Percentiles rank a stretch among this genome's conserved stretches.
phyloP scores from a whole-genome alignment of 1,284 basidiomycete genomes.

The Cutaneotrichosporon sp. region DNA sequence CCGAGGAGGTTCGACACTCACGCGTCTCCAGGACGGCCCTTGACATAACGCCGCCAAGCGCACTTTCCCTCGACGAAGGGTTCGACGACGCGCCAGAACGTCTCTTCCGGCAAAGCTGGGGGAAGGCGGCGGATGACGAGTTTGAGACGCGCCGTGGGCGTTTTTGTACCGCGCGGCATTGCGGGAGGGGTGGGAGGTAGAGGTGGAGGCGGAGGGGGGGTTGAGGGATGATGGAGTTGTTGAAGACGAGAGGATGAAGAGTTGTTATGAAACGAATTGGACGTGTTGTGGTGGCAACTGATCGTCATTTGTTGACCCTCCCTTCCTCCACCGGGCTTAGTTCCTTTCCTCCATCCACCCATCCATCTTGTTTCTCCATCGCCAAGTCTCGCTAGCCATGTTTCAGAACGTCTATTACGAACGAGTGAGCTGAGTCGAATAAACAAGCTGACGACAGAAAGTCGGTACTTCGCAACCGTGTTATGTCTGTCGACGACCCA shows the following conservation, averaged over 20 bases:
- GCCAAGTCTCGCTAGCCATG: neutral
- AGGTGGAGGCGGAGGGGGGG: neutral
- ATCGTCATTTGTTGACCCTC: slow-evolving; percentile 21
- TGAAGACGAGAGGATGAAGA: neutral
- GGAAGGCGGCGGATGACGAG: slow-evolving; percentile 84
- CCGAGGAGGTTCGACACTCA: slow-evolving; percentile 56
- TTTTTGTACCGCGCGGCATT: slow-evolving; percentile 3
- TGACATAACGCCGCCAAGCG: slow-evolving; percentile 66
- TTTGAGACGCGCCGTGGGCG: slow-evolving; percentile 63
- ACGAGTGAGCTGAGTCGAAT: slow-evolving; percentile 34
- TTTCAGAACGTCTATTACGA: slow-evolving; percentile 52
- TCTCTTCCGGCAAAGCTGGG: slow-evolving; percentile 82
- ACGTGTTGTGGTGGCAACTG: neutral
- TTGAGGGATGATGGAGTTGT: no score
- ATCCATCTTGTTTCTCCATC: neutral
- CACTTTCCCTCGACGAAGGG: slow-evolving; percentile 77
- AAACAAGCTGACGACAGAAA: slow-evolving; percentile 33
- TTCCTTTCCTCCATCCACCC: neutral
- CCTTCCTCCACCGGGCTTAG: slow-evolving; percentile 2
- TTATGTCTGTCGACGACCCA: slow-evolving; percentile 49
- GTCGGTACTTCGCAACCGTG: slow-evolving; percentile 46
- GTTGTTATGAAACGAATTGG: neutral
- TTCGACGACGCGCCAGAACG: slow-evolving; percentile 90
- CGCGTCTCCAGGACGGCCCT: slow-evolving; percentile 71
- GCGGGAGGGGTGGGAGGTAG: neutral